Evolutionary conservation across 1,284 basidiomycete genomes (phyloP).

Genomic region (Ganoderma lucidum): DNA sequence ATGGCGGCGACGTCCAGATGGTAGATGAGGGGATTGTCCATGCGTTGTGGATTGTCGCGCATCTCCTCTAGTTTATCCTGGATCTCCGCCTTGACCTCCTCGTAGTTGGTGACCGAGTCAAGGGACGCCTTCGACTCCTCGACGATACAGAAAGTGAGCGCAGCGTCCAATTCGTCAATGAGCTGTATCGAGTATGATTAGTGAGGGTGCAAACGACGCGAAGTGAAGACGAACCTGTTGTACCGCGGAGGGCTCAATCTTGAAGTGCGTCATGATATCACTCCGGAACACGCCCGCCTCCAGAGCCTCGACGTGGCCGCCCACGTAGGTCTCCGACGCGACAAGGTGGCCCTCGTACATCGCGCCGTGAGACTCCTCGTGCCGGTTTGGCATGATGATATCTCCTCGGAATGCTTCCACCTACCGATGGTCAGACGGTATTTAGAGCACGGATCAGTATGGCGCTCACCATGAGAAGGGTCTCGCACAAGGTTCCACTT

Average conservation of each 20-base stretch:
- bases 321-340: slow-evolving; percentile 98
- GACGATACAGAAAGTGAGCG: slow-evolving; percentile 88
- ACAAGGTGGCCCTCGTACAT: slow-evolving; percentile 97
- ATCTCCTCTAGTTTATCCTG: slow-evolving; percentile 84
- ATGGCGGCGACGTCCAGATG: slow-evolving; percentile 99
- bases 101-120: slow-evolving; percentile 94
- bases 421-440: slow-evolving; percentile 49
- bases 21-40: slow-evolving; percentile 96
- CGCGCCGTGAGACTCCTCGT: slow-evolving; percentile 92
- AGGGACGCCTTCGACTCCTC: slow-evolving; percentile 88
- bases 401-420: slow-evolving; percentile 93
- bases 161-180: slow-evolving; percentile 93
- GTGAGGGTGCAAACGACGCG: slow-evolving; percentile 1
- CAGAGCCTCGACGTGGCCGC: slow-evolving; percentile 98
- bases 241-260: slow-evolving; percentile 88
- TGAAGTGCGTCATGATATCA: slow-evolving; percentile 96
- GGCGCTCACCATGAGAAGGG: slow-evolving; percentile 90
- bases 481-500: slow-evolving; percentile 96
- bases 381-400: slow-evolving; percentile 98
- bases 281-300: slow-evolving; percentile 99
- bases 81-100: slow-evolving; percentile 89
- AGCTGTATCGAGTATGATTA: slow-evolving; percentile 59
- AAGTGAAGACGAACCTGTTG: slow-evolving; percentile 69
- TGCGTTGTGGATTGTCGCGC: slow-evolving; percentile 90
- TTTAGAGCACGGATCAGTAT: background rate